Evolutionary conservation across 2,329 filamentous ascomycete genomes (phyloP), one percentile per base, ranked within the genome.

Genomic region (Ophiostoma quercus): DNA sequence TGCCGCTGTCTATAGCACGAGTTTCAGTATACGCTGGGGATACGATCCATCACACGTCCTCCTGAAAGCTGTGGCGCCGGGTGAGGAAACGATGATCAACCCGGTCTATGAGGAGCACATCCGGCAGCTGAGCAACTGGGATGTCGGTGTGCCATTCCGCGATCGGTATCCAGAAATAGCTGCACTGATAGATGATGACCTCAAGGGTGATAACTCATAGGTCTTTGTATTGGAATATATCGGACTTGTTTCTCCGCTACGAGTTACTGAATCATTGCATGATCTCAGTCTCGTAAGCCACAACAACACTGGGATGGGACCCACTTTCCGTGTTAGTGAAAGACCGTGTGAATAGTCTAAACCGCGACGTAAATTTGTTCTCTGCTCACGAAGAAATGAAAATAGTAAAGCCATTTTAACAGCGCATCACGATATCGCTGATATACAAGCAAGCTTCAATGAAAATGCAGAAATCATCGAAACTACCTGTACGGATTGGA

Each of bases 11-110:
- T 78, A 78, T 69, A 78, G 76, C 73, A 74, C 76, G 14, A 76
- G 76, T 57, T 76, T 77, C n/a, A 73, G 72, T 37, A 69, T 78
- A 25, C 76, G 75, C 68, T 78, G 77, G 76, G 74, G 75, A 0
- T 77, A 77, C 39, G 75, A 78, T 60, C 75, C 75, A 8, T 71
- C 73, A 0, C 73, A 75, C 5, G 75, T 77, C 2, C 71, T 78
- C 0, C 68, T 77, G 11, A 73, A 72, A 2, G 68, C 72, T 12
- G 71, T 70, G 22, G 70, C 68, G 22, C 51, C 51, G 22, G 22
- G 22, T n/a, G 51, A 57, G 51, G 51, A 57, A 11, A 57, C 22
- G 11, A 57, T 12, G 51, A 57, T 57, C 51, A 57, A 57, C 22
- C 51, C 51, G 1, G 51, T 57, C n/a, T 57, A 57, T 6, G 51